These are phyloP conservation scores for Cardamine chenopodiifolia DNA, from an alignment of 345 rosid species.

Conservation along the genomic window DNA sequence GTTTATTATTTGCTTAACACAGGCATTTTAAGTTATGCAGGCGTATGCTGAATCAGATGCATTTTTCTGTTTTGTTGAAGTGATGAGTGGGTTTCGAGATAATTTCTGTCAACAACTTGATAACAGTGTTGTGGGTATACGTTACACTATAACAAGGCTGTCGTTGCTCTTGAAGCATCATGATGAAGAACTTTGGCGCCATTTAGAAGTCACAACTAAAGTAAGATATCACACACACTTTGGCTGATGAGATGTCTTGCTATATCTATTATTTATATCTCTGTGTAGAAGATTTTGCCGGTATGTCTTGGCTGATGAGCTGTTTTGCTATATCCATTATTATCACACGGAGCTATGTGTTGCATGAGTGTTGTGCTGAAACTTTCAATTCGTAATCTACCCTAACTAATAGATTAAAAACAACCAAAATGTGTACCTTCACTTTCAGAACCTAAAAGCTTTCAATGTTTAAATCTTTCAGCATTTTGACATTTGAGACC, in stretches of 20 bases:
- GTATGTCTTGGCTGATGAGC: not conserved
- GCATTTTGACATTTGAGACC: conserved; percentile 13
- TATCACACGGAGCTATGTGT: not conserved
- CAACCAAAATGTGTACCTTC: not conserved
- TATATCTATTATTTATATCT: not conserved
- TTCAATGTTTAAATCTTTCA: not conserved
- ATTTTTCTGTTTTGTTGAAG: conserved; percentile 93
- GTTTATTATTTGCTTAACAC: conserved; percentile 39
- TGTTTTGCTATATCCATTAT: too few species aligned
- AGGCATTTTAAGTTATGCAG: conserved; percentile 56
- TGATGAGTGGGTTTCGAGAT: conserved; percentile 96
- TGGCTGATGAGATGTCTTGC: not conserved
- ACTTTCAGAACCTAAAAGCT: not conserved
- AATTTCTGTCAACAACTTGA: conserved; percentile 98
- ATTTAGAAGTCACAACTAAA: conserved; percentile 91
- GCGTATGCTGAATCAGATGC: conserved; percentile 87
- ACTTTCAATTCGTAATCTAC: not conserved
- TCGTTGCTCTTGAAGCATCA: conserved; percentile 85
- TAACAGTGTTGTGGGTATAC: conserved; percentile 95
- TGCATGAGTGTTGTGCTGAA: conserved; percentile 6
- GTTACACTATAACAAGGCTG: conserved; percentile 77
- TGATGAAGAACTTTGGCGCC: conserved; percentile 99
- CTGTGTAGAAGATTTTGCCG: not conserved
- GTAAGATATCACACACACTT: conserved; percentile 48
- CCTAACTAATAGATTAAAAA: not conserved